A percentile compares a stretch with the other conserved stretches of the same genome.
phyloP scores from a whole-genome alignment of 176 grass and related monocot genomes.

The Eleusine coracana region DNA sequence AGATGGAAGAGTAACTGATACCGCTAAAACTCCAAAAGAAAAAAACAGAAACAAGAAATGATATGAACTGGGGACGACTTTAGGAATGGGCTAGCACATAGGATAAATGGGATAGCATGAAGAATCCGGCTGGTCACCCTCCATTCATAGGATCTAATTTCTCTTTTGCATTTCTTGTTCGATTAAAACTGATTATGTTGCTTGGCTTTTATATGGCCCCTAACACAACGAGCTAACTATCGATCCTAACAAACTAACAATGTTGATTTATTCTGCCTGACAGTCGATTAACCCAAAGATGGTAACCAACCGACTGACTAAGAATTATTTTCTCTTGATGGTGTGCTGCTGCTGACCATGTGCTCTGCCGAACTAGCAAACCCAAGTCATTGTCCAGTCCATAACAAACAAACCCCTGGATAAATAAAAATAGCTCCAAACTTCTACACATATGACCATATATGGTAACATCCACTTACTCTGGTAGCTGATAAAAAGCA shows the following conservation, averaged over 20 bases:
- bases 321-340: not conserved
- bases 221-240: not conserved
- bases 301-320: not conserved
- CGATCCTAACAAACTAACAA: not conserved
- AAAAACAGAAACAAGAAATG: not conserved
- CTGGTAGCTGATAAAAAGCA: slow-evolving; percentile 7
- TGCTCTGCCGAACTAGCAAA: not conserved
- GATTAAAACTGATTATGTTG: not conserved
- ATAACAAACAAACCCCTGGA: not conserved
- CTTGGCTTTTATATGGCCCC: not conserved
- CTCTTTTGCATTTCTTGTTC: not conserved
- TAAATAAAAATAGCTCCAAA: not conserved
- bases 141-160: not conserved
- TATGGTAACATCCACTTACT: slow-evolving; percentile 8
- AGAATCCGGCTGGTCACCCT: not conserved
- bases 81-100: not conserved
- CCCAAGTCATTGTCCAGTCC: not conserved
- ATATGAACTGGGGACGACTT: not conserved
- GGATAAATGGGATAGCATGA: not conserved
- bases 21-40: slow-evolving; percentile 11
- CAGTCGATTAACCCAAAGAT: not conserved
- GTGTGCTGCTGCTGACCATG: not conserved
- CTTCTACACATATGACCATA: not conserved
- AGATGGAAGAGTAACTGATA: not conserved
- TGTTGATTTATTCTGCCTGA: not conserved